phyloP scores from a whole-genome alignment of 805 yeast species.

The Nakazawaea holstii region DNA sequence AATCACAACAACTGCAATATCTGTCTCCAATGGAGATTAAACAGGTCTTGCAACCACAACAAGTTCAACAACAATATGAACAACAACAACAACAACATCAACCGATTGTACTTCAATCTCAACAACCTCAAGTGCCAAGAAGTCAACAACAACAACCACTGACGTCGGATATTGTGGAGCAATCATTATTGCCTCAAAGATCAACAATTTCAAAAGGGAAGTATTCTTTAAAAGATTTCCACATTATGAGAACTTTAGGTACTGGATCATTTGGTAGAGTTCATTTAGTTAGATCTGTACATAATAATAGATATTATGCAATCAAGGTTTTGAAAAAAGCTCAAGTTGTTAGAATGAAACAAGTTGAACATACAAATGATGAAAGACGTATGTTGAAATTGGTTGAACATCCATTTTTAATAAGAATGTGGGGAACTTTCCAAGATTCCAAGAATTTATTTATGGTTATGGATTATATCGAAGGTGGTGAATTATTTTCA shows the following conservation, averaged over 20 bases:
- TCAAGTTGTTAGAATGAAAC: constrained; percentile 56
- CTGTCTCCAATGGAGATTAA: constrained; percentile 3
- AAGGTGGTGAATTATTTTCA: constrained; percentile 58
- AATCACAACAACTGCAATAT: constrained; percentile 5
- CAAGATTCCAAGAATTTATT: constrained; percentile 52
- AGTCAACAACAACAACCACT: constrained; percentile 5
- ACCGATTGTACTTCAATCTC: constrained; percentile 2
- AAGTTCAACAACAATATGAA: constrained; percentile 13
- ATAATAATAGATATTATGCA: constrained; percentile 55
- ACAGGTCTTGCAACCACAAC: background rate
- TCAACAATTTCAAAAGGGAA: constrained; percentile 48
- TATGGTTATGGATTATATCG: constrained; percentile 63
- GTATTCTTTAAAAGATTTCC: constrained; percentile 51
- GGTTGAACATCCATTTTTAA: constrained; percentile 56
- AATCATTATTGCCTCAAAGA: constrained; percentile 14
- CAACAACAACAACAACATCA: constrained; percentile 11
- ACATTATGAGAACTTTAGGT: constrained; percentile 51
- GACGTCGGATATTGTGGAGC: constrained; percentile 10
- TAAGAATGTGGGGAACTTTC: constrained; percentile 65
- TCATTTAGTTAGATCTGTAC: constrained; percentile 52
- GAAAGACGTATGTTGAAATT: constrained; percentile 54
- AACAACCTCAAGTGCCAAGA: constrained; percentile 15
- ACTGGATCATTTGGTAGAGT: constrained; percentile 61
- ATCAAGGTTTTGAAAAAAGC: constrained; percentile 54
- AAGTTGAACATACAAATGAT: constrained; percentile 60